A percentile compares a stretch with the other conserved stretches of the same genome.
Conservation (phyloP, 768 basidiomycete species). For the Rossbeevera mucosa region DNA sequence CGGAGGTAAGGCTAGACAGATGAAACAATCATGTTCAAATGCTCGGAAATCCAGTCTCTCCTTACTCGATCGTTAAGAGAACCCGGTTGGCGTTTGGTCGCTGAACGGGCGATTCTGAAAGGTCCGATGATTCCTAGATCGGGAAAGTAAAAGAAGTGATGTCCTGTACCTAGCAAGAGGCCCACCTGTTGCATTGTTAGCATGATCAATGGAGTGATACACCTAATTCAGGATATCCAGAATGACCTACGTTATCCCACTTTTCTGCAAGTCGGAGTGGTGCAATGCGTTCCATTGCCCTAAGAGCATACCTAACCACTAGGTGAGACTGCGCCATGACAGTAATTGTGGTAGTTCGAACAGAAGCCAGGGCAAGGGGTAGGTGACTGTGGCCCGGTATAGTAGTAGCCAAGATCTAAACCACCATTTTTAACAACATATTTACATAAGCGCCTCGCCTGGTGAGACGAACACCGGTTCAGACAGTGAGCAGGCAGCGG, state of each 20-base stretch:
- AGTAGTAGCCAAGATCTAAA: too few species aligned
- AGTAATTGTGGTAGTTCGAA: neutral
- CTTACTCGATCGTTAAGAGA: constrained; percentile 70
- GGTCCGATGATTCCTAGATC: neutral
- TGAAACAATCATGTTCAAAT: constrained; percentile 19
- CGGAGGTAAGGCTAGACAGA: constrained; percentile 58
- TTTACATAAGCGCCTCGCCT: too few species aligned
- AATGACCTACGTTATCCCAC: constrained; percentile 85
- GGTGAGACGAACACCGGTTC: too few species aligned
- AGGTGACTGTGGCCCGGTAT: too few species aligned
- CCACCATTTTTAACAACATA: too few species aligned
- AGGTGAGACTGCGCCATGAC: constrained; percentile 12
- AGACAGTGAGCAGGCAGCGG: too few species aligned
- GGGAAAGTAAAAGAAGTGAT: constrained; percentile 2
- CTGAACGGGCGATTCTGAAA: constrained; percentile 51
- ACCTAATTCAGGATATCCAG: constrained; percentile 2
- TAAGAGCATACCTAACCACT: constrained; percentile 45
- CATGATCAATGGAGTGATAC: constrained; percentile 1
- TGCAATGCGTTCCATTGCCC: constrained; percentile 79
- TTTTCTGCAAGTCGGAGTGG: constrained; percentile 80
- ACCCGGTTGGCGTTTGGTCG: constrained; percentile 45
- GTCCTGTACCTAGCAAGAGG: constrained; percentile 57
- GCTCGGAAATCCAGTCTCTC: constrained; percentile 4
- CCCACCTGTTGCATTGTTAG: constrained; percentile 49
- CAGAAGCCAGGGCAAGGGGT: neutral